Evolutionary conservation across 768 basidiomycete species (phyloP), one percentile per base, ranked within the genome.

Genomic region (Mycena filopes): DNA sequence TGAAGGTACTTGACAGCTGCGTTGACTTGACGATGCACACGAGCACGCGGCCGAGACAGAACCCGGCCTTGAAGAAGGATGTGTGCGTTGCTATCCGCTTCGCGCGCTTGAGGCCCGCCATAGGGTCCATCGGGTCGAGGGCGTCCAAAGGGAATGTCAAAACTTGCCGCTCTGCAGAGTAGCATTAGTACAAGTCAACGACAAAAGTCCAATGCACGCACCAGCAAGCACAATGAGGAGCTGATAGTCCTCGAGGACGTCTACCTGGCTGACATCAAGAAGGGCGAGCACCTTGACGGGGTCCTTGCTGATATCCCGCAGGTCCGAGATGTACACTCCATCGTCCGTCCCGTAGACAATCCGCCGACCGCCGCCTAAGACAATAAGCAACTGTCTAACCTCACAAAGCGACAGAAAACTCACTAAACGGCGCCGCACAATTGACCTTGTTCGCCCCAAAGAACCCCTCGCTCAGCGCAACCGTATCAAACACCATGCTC

Each of bases 211-310:
- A 53, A 41, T 31, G 29, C 46, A 77, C 84, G 40, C 61, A 93
- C 95, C 95, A n/a, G 98, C 95, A n/a, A 99, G 87, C n/a, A 99
- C 97, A 62, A 99, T 92, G 63, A 99, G 83, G 3, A 99, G 84
- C 71, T 96, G 93, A 73, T 96, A 98, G 61, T 98, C 95, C 77
- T 99, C 97, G 60, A 99, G 83, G 10, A 99, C 92, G 70, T 99
- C 98, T 10, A 99, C 92, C 80, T 99, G 98, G 1, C 91, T 86
- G 18, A 99, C 97, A 69, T 97, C 95, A 45, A 92, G 82, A 26
- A 98, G 78, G 15, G 91, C 91, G 62, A 99, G 83, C 29, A 99
- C 95, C 78, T 96, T 95, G 28, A 94, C 83, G 0, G 97, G 98
- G 25, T 95, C 93, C 47, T 89, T 86, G 69, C 87, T 88, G 38